Evolutionary conservation across 2,329 filamentous ascomycete species (phyloP).

Genomic region (Chlorencoelia australis): DNA sequence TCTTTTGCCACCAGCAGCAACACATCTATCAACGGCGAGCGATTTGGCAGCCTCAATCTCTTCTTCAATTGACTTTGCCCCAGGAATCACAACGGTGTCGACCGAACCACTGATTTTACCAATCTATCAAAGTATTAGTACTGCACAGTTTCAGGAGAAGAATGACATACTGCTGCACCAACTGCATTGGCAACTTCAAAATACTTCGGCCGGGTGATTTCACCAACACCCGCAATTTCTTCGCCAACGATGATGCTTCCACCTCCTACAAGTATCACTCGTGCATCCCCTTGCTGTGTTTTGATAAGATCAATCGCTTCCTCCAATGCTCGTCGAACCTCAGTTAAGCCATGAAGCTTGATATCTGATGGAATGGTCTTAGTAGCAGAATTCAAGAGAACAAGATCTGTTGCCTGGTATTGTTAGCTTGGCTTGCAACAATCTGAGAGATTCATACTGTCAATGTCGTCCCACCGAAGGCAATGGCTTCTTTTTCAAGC

Average conservation of each 20-base stretch:
- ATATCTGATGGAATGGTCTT: slow-evolving; percentile 9
- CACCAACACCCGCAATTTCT: slow-evolving; percentile 39
- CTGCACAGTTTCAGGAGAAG: neutral
- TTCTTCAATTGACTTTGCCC: slow-evolving; percentile 14
- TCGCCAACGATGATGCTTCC: slow-evolving; percentile 40
- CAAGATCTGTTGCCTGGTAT: slow-evolving; percentile 26
- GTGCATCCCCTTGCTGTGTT: slow-evolving; percentile 40
- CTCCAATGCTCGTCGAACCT: slow-evolving; percentile 36
- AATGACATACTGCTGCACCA: slow-evolving; percentile 41
- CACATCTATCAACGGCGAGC: slow-evolving; percentile 18
- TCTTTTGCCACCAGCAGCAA: slow-evolving; percentile 21
- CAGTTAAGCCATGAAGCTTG: slow-evolving; percentile 12
- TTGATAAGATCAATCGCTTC: slow-evolving; percentile 45
- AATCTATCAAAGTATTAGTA: slow-evolving; percentile 14
- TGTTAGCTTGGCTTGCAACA: slow-evolving; percentile 28
- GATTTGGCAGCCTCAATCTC: slow-evolving; percentile 19
- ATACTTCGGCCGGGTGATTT: slow-evolving; percentile 40
- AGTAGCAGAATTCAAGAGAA: slow-evolving; percentile 4
- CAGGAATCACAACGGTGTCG: slow-evolving; percentile 22
- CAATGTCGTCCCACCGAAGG: slow-evolving; percentile 43
- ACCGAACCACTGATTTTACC: slow-evolving; percentile 23
- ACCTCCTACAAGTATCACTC: slow-evolving; percentile 47
- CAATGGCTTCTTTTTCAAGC: slow-evolving; percentile 36
- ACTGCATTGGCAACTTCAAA: slow-evolving; percentile 50
- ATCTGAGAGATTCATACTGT: slow-evolving; percentile 37